A percentile compares a stretch with the other conserved stretches of the same genome.
These are phyloP conservation scores for Hemisphaericaspora lyxosophila DNA, from an alignment of 1,139 yeast species.

Conservation along the genomic window DNA sequence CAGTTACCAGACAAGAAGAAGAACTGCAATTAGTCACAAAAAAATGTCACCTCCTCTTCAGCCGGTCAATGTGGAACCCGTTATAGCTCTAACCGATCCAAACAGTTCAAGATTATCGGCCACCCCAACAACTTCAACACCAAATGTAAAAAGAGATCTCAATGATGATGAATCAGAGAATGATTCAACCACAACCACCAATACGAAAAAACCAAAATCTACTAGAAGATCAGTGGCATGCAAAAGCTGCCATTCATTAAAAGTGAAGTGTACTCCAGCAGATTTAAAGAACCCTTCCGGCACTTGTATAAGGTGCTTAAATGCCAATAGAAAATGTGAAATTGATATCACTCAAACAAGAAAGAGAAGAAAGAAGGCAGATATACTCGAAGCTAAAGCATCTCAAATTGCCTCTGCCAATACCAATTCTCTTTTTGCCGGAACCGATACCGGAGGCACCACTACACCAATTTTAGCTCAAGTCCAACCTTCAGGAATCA, in stretches of 20 bases:
- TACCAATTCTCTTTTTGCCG: not conserved
- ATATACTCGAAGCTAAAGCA: slow-evolving; percentile 20
- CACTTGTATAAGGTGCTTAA: slow-evolving; percentile 76
- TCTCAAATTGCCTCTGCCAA: slow-evolving; percentile 8
- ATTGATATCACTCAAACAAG: slow-evolving; percentile 63
- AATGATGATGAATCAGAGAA: not conserved
- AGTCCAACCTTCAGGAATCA: not conserved
- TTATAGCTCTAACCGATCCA: slow-evolving; percentile 1
- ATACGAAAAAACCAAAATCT: slow-evolving; percentile 14
- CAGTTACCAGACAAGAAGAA: not conserved
- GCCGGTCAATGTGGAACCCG: not conserved
- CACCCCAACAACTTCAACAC: not conserved
- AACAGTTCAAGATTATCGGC: not conserved
- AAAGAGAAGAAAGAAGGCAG: slow-evolving; percentile 48
- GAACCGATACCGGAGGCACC: not conserved
- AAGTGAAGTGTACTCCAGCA: slow-evolving; percentile 79
- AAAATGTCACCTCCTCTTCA: not conserved
- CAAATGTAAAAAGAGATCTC: not conserved
- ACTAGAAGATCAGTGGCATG: slow-evolving; percentile 58
- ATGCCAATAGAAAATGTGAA: slow-evolving; percentile 62
- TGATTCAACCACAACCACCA: not conserved
- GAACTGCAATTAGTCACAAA: no score
- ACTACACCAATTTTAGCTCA: not conserved
- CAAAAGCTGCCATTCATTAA: slow-evolving; percentile 73
- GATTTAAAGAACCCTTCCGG: slow-evolving; percentile 56